A percentile compares a stretch with the other conserved stretches of the same genome.
These are phyloP conservation scores for Xerocomus potaroensis DNA, from an alignment of 768 basidiomycete species.

Conservation along the genomic window DNA sequence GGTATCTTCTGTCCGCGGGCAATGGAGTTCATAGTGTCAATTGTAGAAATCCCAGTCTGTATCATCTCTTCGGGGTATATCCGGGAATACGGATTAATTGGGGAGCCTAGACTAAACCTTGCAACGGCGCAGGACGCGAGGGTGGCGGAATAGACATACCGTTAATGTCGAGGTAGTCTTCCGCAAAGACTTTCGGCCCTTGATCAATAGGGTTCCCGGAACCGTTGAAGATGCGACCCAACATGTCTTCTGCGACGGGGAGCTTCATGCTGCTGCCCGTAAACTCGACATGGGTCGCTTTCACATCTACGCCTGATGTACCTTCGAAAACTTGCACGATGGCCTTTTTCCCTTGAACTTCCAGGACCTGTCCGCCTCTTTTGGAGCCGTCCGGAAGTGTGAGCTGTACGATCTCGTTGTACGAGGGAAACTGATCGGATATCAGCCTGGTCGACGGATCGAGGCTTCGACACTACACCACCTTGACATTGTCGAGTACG, in stretches of 20 bases:
- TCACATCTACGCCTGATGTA: slow-evolving; percentile 95
- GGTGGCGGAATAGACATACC: slow-evolving; percentile 47
- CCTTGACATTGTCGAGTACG: slow-evolving; percentile 97
- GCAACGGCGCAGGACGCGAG: slow-evolving; percentile 5
- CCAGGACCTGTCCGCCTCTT: slow-evolving; percentile 95
- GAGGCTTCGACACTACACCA: slow-evolving; percentile 31
- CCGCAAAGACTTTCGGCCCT: slow-evolving; percentile 98
- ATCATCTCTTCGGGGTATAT: slow-evolving; percentile 99
- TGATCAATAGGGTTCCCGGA: slow-evolving; percentile 97
- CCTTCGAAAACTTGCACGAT: slow-evolving; percentile 99
- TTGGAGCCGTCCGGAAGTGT: slow-evolving; percentile 93
- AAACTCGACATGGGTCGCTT: slow-evolving; percentile 95
- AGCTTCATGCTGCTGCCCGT: slow-evolving; percentile 99
- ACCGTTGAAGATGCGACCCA: slow-evolving; percentile 98
- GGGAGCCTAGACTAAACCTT: slow-evolving; percentile 62
- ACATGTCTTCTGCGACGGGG: slow-evolving; percentile 97
- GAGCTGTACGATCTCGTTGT: slow-evolving; percentile 96
- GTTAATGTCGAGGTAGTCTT: slow-evolving; percentile 99
- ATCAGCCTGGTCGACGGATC: slow-evolving; percentile 12
- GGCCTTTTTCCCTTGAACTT: slow-evolving; percentile 97
- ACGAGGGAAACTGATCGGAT: slow-evolving; percentile 77
- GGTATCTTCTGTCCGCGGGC: slow-evolving; percentile 99
- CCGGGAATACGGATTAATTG: slow-evolving; percentile 96
- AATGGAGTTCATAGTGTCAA: slow-evolving; percentile 97
- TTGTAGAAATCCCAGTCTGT: slow-evolving; percentile 98